Base-by-base conservation (phyloP, 1,284 basidiomycete species). In the Leucoagaricus sp. region DNA sequence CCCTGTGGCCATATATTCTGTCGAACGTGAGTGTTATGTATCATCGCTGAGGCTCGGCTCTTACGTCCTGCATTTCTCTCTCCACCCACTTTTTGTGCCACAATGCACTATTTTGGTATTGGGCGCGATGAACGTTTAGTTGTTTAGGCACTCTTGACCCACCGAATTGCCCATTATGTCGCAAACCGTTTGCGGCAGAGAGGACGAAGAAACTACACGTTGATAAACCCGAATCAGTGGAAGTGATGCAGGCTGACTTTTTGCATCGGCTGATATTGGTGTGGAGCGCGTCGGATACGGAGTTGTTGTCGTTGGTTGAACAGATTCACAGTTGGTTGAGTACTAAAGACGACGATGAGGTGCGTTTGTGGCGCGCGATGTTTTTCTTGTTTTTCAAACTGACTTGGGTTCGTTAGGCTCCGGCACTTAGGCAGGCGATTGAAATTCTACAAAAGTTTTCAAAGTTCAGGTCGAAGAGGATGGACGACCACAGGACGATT, bases 1-100 rank as follows among this genome's bases (percentile, higher is more conserved):
- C 76, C 82, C 33, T 89, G 86, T 64, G 86, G 86, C 17, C 86
- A 89, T 69, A 77, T 86, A 36, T 89, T 89, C 72, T 89, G 86
- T 66, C 72, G 74, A 64, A 71, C 73, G 85, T 87, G 67, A 61
- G 84, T 75, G 50, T 49, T 57, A 29, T 44, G 2, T 13, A 12
- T 31, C 13, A 15, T 49, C 29, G 12, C 33, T 58, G 40, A 13
- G 55, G 25, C 50, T 55, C 50, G 25, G 38, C 40, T 48, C 34
- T 12, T 36, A 46, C 21, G 53, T 41, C 53, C 21, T 26, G 15
- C 41, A 10, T 21, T 21, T 42, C 21, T 42, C 38, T n/a, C 17
- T 40, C 17, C 13, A 23, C 21, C 17, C 3, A 25, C 41, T 7
- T 21, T 23, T 42, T 5, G 5, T 42, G 28, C 19, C 28, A 9